phyloP scores from a whole-genome alignment of 2,329 filamentous ascomycete species.

The Metarhizium rileyi region DNA sequence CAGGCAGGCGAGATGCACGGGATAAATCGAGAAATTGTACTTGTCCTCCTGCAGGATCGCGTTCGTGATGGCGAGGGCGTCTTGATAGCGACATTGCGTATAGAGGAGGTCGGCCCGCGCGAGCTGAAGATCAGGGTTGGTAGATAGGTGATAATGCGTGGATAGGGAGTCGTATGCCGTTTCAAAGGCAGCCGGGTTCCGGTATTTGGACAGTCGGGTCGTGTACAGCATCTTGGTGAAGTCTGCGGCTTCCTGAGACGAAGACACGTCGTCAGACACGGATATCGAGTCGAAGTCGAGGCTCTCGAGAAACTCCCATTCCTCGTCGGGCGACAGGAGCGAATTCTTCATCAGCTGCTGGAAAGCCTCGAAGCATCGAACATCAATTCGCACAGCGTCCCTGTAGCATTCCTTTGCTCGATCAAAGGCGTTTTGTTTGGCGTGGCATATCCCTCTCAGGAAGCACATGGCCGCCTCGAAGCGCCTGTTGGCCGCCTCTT shows the following conservation, averaged over 20 bases:
- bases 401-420: conserved; percentile 98
- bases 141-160: conserved; percentile 80
- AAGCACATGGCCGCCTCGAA: conserved; percentile 98
- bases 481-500: conserved; percentile 65
- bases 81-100: conserved; percentile 86
- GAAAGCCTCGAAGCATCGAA: conserved; percentile 97
- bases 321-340: conserved; percentile 79
- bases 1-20: conserved; percentile 82
- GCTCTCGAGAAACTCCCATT: conserved; percentile 80
- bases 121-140: conserved; percentile 83
- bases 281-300: conserved; percentile 81
- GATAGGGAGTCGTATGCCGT: conserved; percentile 82
- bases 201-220: conserved; percentile 89
- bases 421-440: conserved; percentile 95
- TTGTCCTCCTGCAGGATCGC: conserved; percentile 74
- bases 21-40: conserved; percentile 82
- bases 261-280: conserved; percentile 52
- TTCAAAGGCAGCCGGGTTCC: conserved; percentile 73
- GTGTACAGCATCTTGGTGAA: conserved; percentile 97
- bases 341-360: conserved; percentile 97
- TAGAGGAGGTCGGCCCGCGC: conserved; percentile 86
- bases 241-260: conserved; percentile 77
- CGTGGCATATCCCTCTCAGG: conserved; percentile 83
- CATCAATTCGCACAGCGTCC: conserved; percentile 90
- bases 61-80: conserved; percentile 76